Conservation (phyloP, 179 eudicot genomes). For the Gypsophila paniculata region DNA sequence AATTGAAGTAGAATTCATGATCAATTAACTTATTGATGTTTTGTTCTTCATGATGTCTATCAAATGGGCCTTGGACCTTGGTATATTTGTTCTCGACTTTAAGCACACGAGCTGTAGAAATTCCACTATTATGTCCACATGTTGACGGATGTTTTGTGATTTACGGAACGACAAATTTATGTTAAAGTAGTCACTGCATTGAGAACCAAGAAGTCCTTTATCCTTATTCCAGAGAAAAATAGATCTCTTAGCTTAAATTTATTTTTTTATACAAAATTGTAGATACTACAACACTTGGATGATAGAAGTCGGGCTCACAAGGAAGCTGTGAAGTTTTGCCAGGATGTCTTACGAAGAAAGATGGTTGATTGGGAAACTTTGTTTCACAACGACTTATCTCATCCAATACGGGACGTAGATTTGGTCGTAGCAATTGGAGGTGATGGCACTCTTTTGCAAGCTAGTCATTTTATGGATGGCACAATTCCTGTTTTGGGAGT, state of each 20-base stretch:
- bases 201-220: background rate
- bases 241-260: too few species aligned
- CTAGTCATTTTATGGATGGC: slow-evolving; percentile 80
- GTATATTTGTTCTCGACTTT: background rate
- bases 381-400: slow-evolving; percentile 46
- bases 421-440: slow-evolving; percentile 82
- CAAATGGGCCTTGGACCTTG: background rate
- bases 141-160: background rate
- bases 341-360: slow-evolving; percentile 59
- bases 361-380: slow-evolving; percentile 50
- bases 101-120: background rate
- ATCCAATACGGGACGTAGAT: slow-evolving; percentile 68
- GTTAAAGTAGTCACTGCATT: background rate
- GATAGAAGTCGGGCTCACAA: slow-evolving; percentile 65
- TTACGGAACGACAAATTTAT: background rate
- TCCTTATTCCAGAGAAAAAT: background rate
- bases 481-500: slow-evolving; percentile 77
- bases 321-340: slow-evolving; percentile 64
- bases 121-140: background rate
- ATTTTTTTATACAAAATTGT: slow-evolving; percentile 15
- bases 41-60: background rate
- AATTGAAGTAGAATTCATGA: background rate
- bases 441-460: slow-evolving; percentile 89
- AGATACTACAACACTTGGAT: slow-evolving; percentile 55
- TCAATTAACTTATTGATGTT: background rate